phyloP scores from a whole-genome alignment of 306 rosid species.

The Citrullus amarus region DNA sequence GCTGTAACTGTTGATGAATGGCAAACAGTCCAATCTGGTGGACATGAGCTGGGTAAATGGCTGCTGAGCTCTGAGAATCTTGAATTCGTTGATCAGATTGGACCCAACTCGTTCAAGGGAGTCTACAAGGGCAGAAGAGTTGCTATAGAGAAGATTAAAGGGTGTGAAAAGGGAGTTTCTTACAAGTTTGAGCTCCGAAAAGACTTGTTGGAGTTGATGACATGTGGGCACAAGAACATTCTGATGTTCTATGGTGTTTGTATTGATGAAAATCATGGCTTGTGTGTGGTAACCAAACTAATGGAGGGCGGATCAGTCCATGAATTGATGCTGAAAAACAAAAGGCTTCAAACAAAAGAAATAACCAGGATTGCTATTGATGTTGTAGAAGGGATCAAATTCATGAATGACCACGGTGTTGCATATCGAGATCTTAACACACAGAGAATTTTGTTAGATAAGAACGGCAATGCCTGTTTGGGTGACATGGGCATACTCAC shows the following conservation, averaged over 20 bases:
- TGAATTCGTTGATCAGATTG: slow-evolving; percentile 64
- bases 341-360: slow-evolving; percentile 71
- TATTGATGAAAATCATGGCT: slow-evolving; percentile 80
- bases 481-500: slow-evolving; percentile 85
- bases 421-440: slow-evolving; percentile 79
- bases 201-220: slow-evolving; percentile 74
- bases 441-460: slow-evolving; percentile 70
- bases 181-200: slow-evolving; percentile 72
- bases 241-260: slow-evolving; percentile 69
- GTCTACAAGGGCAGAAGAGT: slow-evolving; percentile 77
- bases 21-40: slow-evolving; percentile 68
- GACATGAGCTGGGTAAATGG: slow-evolving; percentile 63
- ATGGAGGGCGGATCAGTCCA: slow-evolving; percentile 86
- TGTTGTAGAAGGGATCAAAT: slow-evolving; percentile 84
- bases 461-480: slow-evolving; percentile 79
- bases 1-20: slow-evolving; percentile 77
- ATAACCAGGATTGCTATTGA: slow-evolving; percentile 61
- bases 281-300: slow-evolving; percentile 75
- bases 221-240: slow-evolving; percentile 77
- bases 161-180: slow-evolving; percentile 85
- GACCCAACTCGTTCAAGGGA: slow-evolving; percentile 70
- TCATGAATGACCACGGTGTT: slow-evolving; percentile 75
- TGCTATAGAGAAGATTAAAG: slow-evolving; percentile 82
- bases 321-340: slow-evolving; percentile 60
- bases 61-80: slow-evolving; percentile 67